phyloP scores from a whole-genome alignment of 352 stramenopile genomes.

The Globisporangium sylvaticum region DNA sequence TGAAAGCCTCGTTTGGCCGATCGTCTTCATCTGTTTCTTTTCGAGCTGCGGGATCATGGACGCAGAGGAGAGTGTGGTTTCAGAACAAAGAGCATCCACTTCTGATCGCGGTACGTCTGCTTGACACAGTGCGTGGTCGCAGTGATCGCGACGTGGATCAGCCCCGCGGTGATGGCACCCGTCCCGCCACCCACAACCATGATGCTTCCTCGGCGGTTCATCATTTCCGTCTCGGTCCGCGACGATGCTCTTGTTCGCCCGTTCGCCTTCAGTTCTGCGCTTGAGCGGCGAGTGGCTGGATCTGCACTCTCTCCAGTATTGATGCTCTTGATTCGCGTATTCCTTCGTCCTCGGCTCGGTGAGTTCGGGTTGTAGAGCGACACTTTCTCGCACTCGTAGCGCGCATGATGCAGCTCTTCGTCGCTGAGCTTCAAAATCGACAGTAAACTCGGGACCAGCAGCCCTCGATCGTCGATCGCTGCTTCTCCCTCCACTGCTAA shows the following conservation, averaged over 20 bases:
- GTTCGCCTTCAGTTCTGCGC: not conserved
- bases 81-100: slow-evolving; percentile 68
- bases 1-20: slow-evolving; percentile 49
- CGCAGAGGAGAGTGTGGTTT: slow-evolving; percentile 59
- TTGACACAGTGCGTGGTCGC: slow-evolving; percentile 45
- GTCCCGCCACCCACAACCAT: not conserved
- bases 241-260: not conserved
- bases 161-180: not conserved
- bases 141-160: slow-evolving; percentile 8
- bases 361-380: slow-evolving; percentile 32
- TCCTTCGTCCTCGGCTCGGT: not conserved
- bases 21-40: slow-evolving; percentile 57
- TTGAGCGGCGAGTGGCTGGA: not conserved
- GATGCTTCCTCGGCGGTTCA: slow-evolving; percentile 7
- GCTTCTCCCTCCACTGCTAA: slow-evolving; percentile 59
- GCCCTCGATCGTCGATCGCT: slow-evolving; percentile 24
- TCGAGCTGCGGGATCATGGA: slow-evolving; percentile 62
- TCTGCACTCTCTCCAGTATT: not conserved
- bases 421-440: slow-evolving; percentile 51
- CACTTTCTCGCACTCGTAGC: slow-evolving; percentile 73
- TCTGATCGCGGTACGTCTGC: slow-evolving; percentile 55
- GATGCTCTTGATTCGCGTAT: not conserved
- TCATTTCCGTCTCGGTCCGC: not conserved
- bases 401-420: slow-evolving; percentile 64
- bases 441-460: slow-evolving; percentile 55